Conservation (phyloP, 2,329 filamentous ascomycete genomes). For the Aspergillaceae sp. region DNA sequence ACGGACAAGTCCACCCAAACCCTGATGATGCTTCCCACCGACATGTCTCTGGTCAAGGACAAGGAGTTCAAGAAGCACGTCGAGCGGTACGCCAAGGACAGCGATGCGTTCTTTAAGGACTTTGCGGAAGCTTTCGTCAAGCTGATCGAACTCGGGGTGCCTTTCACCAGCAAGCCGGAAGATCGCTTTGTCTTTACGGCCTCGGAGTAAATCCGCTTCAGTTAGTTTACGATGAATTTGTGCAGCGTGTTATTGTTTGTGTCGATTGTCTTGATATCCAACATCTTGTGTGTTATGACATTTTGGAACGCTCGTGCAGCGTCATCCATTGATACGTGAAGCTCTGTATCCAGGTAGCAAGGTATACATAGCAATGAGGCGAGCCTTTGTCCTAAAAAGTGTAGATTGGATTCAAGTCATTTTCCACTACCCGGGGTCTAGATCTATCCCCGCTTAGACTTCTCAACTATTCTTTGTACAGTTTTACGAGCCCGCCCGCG, state of each 20-base stretch:
- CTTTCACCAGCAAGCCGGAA: constrained; percentile 62
- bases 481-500: too few species aligned
- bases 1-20: constrained; percentile 80
- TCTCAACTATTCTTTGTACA: too few species aligned
- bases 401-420: too few species aligned
- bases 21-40: constrained; percentile 95
- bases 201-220: constrained; percentile 17
- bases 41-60: constrained; percentile 80
- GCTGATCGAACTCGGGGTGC: constrained; percentile 90
- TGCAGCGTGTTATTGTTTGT: too few species aligned
- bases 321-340: background rate
- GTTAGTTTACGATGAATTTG: too few species aligned
- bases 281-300: too few species aligned
- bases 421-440: too few species aligned
- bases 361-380: background rate
- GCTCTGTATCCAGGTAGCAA: background rate
- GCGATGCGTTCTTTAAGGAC: constrained; percentile 86
- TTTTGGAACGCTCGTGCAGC: too few species aligned
- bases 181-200: constrained; percentile 58
- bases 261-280: too few species aligned
- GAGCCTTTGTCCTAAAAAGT: too few species aligned
- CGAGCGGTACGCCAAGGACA: constrained; percentile 84
- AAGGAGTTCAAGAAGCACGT: constrained; percentile 74
- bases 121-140: constrained; percentile 70
- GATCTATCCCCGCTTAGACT: too few species aligned